phyloP scores from a whole-genome alignment of 768 basidiomycete species.

The Russula griseocarnosa region DNA sequence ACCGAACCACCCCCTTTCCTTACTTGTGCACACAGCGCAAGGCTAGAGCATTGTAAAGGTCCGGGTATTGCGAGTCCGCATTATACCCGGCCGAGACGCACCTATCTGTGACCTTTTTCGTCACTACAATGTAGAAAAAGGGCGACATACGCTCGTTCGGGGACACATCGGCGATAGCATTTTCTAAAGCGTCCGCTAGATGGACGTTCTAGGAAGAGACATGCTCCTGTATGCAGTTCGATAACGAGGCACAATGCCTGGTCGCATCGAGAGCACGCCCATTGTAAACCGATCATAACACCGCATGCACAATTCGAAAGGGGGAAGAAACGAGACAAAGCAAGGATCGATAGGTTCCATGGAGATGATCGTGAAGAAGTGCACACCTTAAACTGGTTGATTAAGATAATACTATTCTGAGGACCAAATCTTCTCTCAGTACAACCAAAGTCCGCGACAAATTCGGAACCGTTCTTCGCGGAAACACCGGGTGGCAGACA shows the following conservation, averaged over 20 bases:
- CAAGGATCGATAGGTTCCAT: background rate
- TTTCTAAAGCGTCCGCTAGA: conserved; percentile 7
- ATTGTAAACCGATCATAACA: background rate
- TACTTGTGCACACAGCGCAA: background rate
- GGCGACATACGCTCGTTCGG: background rate
- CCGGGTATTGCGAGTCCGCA: background rate
- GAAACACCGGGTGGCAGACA: background rate
- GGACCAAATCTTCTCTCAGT: background rate
- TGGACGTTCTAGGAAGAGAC: conserved; percentile 10
- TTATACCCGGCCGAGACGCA: background rate
- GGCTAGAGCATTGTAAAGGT: background rate
- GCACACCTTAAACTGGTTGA: background rate
- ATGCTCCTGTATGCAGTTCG: background rate
- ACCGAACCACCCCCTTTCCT: background rate
- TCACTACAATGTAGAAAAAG: background rate
- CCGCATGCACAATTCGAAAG: conserved; percentile 2
- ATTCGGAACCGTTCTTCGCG: background rate
- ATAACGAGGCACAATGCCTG: background rate
- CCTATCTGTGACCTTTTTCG: background rate
- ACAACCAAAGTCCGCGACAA: background rate
- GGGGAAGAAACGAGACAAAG: background rate
- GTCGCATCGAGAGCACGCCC: conserved; percentile 6
- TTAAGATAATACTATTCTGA: background rate
- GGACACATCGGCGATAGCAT: background rate
- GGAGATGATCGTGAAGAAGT: background rate